Percentiles rank a stretch among this genome's conserved stretches.
phyloP scores from a whole-genome alignment of 2,329 filamentous ascomycete species.

The Clonostachys rosea region DNA sequence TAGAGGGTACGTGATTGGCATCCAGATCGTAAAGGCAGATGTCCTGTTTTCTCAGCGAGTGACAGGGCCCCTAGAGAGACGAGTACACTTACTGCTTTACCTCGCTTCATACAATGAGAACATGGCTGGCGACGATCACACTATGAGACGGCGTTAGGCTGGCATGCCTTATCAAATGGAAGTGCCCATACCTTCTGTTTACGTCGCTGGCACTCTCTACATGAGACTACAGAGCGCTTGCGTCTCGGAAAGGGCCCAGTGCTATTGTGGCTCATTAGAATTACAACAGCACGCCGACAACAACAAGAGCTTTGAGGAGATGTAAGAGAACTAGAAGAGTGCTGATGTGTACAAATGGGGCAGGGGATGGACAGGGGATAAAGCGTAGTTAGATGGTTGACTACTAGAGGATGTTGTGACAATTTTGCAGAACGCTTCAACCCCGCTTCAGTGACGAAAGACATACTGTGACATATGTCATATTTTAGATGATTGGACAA shows the following conservation, averaged over 20 bases:
- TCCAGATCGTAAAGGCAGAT: conserved; percentile 1
- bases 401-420: too few relatives aligned
- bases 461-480: not conserved
- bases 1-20: not conserved
- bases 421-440: not conserved
- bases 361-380: too few relatives aligned
- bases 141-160: not conserved
- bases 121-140: conserved; percentile 7
- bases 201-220: conserved; percentile 5
- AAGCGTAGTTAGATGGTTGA: too few relatives aligned
- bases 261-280: not conserved
- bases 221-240: conserved; percentile 5
- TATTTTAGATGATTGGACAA: too few relatives aligned
- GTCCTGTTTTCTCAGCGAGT: not conserved
- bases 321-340: too few relatives aligned
- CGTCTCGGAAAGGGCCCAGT: not conserved
- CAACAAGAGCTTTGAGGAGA: too few relatives aligned
- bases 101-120: conserved; percentile 2
- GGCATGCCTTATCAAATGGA: not conserved
- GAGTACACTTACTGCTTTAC: not conserved
- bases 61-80: not conserved
- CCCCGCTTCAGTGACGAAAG: not conserved
- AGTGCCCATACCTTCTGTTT: conserved; percentile 4
- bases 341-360: too few relatives aligned
- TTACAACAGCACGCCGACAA: too few relatives aligned